Conservation (phyloP, 1,139 yeast genomes). For the Suhomyces yuchorum region DNA sequence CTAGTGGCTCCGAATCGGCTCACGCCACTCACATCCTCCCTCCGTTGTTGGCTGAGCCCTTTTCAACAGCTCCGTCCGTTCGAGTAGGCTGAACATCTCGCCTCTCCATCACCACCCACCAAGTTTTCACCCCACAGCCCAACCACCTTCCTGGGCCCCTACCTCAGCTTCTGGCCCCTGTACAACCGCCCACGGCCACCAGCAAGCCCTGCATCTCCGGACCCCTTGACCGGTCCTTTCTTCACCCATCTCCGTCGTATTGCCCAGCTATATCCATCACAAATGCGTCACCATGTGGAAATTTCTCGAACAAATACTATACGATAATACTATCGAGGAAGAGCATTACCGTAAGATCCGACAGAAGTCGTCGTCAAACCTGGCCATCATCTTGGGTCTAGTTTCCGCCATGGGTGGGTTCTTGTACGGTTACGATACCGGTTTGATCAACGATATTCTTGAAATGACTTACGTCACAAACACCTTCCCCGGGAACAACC, state of each 20-base stretch:
- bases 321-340: constrained; percentile 41
- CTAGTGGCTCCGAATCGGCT: too few species aligned
- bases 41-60: too few species aligned
- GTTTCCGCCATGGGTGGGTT: constrained; percentile 85
- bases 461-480: constrained; percentile 66
- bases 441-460: constrained; percentile 68
- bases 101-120: neutral
- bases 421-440: constrained; percentile 83
- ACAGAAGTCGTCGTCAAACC: constrained; percentile 54
- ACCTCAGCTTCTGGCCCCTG: neutral
- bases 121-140: neutral
- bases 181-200: neutral
- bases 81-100: neutral
- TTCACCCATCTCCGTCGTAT: neutral
- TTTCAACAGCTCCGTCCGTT: neutral
- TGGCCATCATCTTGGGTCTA: constrained; percentile 68
- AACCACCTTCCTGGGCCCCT: neutral
- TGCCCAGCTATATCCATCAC: neutral
- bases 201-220: neutral
- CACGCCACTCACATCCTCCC: too few species aligned
- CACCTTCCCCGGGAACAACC: constrained; percentile 52
- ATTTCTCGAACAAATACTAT: constrained; percentile 33
- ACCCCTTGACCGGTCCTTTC: neutral
- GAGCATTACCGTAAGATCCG: constrained; percentile 44
- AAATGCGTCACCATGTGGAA: constrained; percentile 13